phyloP scores from a whole-genome alignment of 1,284 basidiomycete species.

The Ceratobasidium sp. region DNA sequence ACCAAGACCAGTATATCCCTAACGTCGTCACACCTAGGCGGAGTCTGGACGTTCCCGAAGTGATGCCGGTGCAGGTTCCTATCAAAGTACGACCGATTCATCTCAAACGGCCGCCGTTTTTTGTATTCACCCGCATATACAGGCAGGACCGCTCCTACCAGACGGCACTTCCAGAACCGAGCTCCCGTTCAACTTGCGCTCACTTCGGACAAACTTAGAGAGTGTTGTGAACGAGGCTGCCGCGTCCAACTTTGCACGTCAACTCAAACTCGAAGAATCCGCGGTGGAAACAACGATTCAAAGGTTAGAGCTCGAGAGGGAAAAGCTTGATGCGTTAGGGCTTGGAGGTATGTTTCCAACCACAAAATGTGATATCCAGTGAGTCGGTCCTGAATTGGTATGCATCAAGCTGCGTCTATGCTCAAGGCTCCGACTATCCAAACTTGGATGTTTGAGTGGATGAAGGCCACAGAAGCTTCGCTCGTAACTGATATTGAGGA shows the following conservation, averaged over 20 bases:
- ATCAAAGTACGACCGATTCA: constrained; percentile 4
- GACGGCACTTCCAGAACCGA: constrained; percentile 53
- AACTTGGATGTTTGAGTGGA: constrained; percentile 92
- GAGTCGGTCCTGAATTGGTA: background rate
- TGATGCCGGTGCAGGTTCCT: constrained; percentile 63
- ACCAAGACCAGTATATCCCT: constrained; percentile 63
- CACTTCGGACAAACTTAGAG: constrained; percentile 76
- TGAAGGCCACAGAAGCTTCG: constrained; percentile 71
- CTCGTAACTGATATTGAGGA: constrained; percentile 71
- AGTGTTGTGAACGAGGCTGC: constrained; percentile 73
- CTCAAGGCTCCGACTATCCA: constrained; percentile 74
- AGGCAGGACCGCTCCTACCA: background rate
- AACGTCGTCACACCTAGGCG: constrained; percentile 52
- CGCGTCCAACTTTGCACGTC: constrained; percentile 77
- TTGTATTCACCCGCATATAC: background rate
- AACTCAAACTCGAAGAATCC: constrained; percentile 86
- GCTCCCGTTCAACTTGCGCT: constrained; percentile 80
- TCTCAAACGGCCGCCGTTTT: background rate
- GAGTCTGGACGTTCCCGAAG: constrained; percentile 72
- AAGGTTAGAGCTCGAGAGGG: constrained; percentile 76
- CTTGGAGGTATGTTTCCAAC: constrained; percentile 31
- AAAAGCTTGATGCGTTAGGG: constrained; percentile 66
- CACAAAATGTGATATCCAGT: background rate
- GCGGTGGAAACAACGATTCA: constrained; percentile 87
- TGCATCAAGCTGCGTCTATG: constrained; percentile 21